phyloP scores from a whole-genome alignment of 2,329 filamentous ascomycete species.

The Leptographium flavum region DNA sequence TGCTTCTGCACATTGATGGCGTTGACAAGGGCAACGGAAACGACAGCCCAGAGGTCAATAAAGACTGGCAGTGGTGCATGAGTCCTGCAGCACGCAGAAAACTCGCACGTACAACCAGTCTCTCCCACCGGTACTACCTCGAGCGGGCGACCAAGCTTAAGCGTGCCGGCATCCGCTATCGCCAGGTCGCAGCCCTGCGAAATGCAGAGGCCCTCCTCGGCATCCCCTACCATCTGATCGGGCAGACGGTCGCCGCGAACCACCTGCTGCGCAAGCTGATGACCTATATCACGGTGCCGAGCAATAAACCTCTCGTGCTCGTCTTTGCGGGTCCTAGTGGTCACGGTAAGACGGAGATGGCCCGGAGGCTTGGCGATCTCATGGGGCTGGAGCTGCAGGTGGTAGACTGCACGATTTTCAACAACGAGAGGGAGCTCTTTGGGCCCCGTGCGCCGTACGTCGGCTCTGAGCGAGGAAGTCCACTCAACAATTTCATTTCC shows the following conservation, averaged over 20 bases:
- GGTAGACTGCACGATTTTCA: conserved; percentile 7
- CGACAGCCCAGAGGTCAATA: neutral
- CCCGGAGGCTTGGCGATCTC: conserved; percentile 4
- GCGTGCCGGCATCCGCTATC: conserved; percentile 1
- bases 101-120: conserved; percentile 2
- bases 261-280: conserved; percentile 6
- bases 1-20: neutral
- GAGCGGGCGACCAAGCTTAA: conserved; percentile 2
- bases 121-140: conserved; percentile 5
- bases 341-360: conserved; percentile 8
- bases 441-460: conserved; percentile 4
- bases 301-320: conserved; percentile 4
- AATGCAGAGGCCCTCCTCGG: conserved; percentile 3
- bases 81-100: neutral
- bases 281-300: conserved; percentile 3
- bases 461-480: conserved; percentile 5
- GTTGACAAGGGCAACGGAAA: neutral
- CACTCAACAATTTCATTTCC: conserved; percentile 6
- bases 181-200: conserved; percentile 1
- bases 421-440: conserved; percentile 6
- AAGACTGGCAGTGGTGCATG: conserved; percentile 3
- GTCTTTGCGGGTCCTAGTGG: conserved; percentile 8
- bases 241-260: conserved; percentile 3
- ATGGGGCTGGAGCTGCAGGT: conserved; percentile 3
- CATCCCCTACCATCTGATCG: conserved; percentile 4